Conservation (phyloP, 441 rosid species). For the Dalechampia spathulata region DNA sequence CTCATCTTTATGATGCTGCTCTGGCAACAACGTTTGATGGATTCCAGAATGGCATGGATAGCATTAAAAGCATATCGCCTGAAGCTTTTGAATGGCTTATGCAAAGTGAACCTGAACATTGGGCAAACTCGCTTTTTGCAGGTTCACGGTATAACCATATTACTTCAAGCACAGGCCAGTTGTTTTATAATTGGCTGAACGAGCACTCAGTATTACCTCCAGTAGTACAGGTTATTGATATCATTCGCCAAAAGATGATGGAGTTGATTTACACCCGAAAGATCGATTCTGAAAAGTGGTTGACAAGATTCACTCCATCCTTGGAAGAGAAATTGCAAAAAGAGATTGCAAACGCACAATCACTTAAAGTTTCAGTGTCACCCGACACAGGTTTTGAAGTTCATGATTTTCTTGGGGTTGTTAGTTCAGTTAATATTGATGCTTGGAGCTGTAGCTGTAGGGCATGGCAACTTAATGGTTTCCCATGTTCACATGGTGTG, state of each 20-base stretch:
- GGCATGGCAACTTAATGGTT: conserved; percentile 38
- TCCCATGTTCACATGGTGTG: conserved; percentile 44
- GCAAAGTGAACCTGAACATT: conserved; percentile 38
- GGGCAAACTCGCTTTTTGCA: conserved; percentile 38
- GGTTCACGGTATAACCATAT: conserved; percentile 32
- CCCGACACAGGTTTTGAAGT: conserved; percentile 36
- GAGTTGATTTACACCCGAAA: conserved; percentile 36
- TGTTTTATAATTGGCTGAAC: conserved; percentile 29
- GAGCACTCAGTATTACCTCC: conserved; percentile 32
- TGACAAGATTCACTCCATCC: conserved; percentile 36
- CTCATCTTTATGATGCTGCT: conserved; percentile 33
- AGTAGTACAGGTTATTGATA: conserved; percentile 31
- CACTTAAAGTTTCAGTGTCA: conserved; percentile 29
- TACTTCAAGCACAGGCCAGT: conserved; percentile 24
- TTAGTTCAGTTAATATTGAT: conserved; percentile 31
- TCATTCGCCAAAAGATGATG: conserved; percentile 34
- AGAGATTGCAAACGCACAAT: conserved; percentile 25
- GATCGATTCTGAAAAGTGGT: conserved; percentile 35
- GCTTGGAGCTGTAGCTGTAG: conserved; percentile 36
- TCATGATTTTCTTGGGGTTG: conserved; percentile 23
- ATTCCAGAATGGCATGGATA: conserved; percentile 24
- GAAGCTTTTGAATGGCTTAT: conserved; percentile 40
- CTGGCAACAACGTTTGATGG: conserved; percentile 29
- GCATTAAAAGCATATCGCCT: conserved; percentile 35
- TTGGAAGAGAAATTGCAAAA: conserved; percentile 36